phyloP scores from a whole-genome alignment of 306 rosid genomes.

The Inga oerstediana region DNA sequence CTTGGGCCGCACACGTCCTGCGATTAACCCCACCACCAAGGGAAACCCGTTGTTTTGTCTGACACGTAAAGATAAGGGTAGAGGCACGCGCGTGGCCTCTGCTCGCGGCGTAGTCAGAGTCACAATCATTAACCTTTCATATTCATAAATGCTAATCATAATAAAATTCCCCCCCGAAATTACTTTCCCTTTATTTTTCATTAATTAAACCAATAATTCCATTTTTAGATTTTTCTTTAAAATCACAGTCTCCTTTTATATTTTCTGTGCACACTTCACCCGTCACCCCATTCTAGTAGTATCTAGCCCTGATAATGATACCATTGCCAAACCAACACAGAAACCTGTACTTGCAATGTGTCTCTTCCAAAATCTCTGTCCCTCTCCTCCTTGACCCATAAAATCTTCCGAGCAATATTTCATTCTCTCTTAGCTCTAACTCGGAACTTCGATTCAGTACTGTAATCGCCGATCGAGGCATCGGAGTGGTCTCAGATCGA shows the following conservation, averaged over 20 bases:
- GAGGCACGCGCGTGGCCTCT: slow-evolving; percentile 46
- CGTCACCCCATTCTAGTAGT: neutral
- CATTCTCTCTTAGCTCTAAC: neutral
- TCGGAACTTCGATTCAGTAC: neutral
- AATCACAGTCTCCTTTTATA: too few relatives aligned
- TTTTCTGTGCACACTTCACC: neutral
- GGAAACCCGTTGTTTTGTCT: neutral
- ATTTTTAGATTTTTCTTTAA: neutral
- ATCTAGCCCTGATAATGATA: neutral
- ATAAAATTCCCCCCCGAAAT: neutral
- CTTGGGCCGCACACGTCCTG: neutral
- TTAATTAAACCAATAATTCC: neutral
- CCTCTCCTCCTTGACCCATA: neutral
- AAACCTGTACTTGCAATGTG: neutral
- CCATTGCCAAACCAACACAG: neutral
- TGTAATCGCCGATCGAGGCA: slow-evolving; percentile 7
- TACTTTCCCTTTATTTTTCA: neutral
- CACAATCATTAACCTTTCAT: neutral
- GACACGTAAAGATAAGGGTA: slow-evolving; percentile 36
- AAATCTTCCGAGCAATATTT: slow-evolving; percentile 1
- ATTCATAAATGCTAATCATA: slow-evolving; percentile 26
- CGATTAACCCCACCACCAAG: neutral
- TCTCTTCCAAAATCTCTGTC: neutral
- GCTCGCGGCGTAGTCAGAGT: slow-evolving; percentile 26
- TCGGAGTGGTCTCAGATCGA: slow-evolving; percentile 40